Percentiles rank a stretch among this genome's conserved stretches.
phyloP scores from a whole-genome alignment of 345 rosid genomes.

The Eucalyptus rudis region DNA sequence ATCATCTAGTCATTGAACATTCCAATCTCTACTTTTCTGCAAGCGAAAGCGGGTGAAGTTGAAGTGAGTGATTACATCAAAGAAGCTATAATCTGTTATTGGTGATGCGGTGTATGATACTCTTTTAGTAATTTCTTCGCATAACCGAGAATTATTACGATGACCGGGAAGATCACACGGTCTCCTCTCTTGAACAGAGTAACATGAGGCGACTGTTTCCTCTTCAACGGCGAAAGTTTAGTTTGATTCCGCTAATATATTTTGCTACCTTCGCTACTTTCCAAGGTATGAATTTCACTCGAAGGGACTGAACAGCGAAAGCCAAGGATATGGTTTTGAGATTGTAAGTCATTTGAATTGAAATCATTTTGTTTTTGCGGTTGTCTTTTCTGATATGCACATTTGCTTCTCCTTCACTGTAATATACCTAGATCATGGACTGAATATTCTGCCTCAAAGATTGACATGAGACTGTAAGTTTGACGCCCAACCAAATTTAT shows the following conservation, averaged over 20 bases:
- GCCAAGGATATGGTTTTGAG: neutral
- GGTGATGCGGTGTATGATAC: neutral
- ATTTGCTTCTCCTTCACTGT: neutral
- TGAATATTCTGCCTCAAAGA: neutral
- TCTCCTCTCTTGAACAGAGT: neutral
- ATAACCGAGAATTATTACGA: neutral
- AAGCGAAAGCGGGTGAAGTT: neutral
- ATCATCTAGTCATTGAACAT: neutral
- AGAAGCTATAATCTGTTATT: neutral
- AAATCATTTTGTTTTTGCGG: neutral
- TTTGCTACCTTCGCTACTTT: neutral
- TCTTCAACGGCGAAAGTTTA: rapidly evolving
- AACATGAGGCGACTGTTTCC: neutral
- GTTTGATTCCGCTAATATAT: neutral
- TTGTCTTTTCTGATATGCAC: neutral
- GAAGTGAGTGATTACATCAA: neutral
- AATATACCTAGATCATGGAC: neutral
- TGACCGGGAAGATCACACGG: neutral
- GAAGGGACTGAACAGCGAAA: neutral
- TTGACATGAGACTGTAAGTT: neutral
- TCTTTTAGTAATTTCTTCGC: neutral
- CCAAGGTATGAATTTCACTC: neutral
- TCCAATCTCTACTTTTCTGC: neutral
- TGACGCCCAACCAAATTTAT: neutral
- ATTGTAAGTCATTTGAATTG: neutral